Evolutionary conservation across 495 filamentous ascomycete species (phyloP), one percentile per base, ranked within the genome.

Genomic region (Articulospora tetracladia): DNA sequence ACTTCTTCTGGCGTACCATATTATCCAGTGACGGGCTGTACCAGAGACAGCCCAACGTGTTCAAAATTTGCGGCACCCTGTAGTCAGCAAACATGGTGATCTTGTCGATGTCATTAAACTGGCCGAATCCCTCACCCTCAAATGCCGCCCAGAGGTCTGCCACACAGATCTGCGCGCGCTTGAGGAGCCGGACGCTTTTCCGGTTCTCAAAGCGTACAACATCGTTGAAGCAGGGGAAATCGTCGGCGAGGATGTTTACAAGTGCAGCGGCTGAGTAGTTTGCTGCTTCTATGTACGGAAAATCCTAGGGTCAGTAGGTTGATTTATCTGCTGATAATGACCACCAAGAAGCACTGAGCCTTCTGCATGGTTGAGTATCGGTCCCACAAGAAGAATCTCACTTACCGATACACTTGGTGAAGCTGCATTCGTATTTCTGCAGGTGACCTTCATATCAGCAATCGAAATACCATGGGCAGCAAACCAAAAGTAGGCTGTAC

Each of bases 21-120:
- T 76, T 77, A 12, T 91, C 86, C 22, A 99, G 72, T 4, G 86
- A 80, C 0, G 94, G 94, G 26, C 87, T 91, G 73, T 93, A 97
- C 55, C 79, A 79, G 19, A 99, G 77, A 60, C 91, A 94, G 34
- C 90, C 89, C 25, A 99, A 78, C 24, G 83, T 80, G 65, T 95
- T 81, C 4, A 99, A 82, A 65, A 97, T 97, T 76, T 98, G 94
- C 4, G 94, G 94, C 32, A 99, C 86, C 25, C 94, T 86, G 69
- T 99, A 98, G 76, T 99, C 94, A 78, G 94, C 92, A 74, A 98
- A 99, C 90, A 97, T 97, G 60, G 95, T 99, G 68, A 99, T 88
- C 64, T 90, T 89, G 68, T 92, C 85, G 54, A 99, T 96, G 66
- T 99, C 95, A 26, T 86, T 67, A 67, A 99, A 99, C n/a, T 79